Evolutionary conservation across 2,329 filamentous ascomycete genomes (phyloP), one percentile per base, ranked within the genome.

Genomic region (Cladosporium austrohemisphaericum): DNA sequence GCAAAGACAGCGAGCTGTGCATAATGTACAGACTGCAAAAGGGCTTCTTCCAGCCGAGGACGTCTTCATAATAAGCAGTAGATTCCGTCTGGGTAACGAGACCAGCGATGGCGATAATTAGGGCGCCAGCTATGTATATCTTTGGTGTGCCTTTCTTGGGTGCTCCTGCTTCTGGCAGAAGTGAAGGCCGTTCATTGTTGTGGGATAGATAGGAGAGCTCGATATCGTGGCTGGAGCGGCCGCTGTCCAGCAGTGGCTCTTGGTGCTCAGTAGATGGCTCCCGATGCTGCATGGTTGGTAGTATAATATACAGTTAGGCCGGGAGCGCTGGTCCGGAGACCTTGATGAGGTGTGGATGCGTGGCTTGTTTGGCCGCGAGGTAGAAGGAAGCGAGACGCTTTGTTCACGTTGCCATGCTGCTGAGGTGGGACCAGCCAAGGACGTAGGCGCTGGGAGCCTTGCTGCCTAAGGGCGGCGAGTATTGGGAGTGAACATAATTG

Each of bases 41-140:
- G 5, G 63, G 62, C 38, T 66, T 66, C 45, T 60, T 62, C 58
- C 59, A 66, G 43, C 56, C 60, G 2, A 66, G 46, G 18, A 59
- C 55, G 43, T 63, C 57, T 49, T 66, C 58, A 44, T 64, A 60
- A 49, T 66, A 66, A 7, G 60, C 61, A 3, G 60, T 61, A 7
- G 62, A 57, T 56, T 66, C 63, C 19, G 62, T 66, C 52, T 65
- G 64, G 50, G 63, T 52, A 5, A 57, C 57, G 43, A 65, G 61
- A 14, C 63, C 62, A 5, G 59, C 28, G 5, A 66, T 62, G 20
- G 60, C 62, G 16, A 59, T 37, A 2, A 54, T 18, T 22, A 65
- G 53, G 3, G 60, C 56, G 10, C 55, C 18, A 0, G 52, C 60
- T 18, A 65, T 59, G 20, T 18, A 36, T 5, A 35, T 13, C 18